Percentiles rank a stretch among this genome's conserved stretches.
Evolutionary conservation across 2,329 filamentous ascomycete genomes (phyloP).

Genomic region (Fusarium circinatum): DNA sequence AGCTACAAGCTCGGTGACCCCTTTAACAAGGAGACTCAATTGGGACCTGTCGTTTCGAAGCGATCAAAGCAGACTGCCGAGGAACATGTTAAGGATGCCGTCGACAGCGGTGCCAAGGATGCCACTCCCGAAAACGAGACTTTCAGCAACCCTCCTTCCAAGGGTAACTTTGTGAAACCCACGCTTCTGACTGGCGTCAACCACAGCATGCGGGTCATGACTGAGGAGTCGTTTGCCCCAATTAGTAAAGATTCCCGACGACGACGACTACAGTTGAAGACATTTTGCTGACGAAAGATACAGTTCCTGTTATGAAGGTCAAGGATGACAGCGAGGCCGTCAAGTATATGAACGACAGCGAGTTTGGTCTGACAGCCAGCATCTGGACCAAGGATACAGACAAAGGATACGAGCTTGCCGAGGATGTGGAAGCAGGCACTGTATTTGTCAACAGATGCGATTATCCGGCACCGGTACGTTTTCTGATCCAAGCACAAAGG

Average conservation of each 20-base stretch:
- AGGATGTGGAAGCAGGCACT: slow-evolving; percentile 89
- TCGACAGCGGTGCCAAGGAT: slow-evolving; percentile 85
- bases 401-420: slow-evolving; percentile 78
- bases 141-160: slow-evolving; percentile 76
- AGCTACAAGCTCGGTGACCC: slow-evolving; percentile 92
- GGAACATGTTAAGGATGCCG: slow-evolving; percentile 82
- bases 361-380: slow-evolving; percentile 94
- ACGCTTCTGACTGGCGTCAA: slow-evolving; percentile 82
- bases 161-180: slow-evolving; percentile 89
- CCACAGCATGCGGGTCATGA: slow-evolving; percentile 90
- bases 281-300: slow-evolving; percentile 2
- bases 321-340: slow-evolving; percentile 83
- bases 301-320: slow-evolving; percentile 82
- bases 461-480: slow-evolving; percentile 85
- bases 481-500: slow-evolving; percentile 14
- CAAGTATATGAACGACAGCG: slow-evolving; percentile 90
- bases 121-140: slow-evolving; percentile 83
- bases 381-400: slow-evolving; percentile 93
- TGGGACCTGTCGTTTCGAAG: slow-evolving; percentile 90
- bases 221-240: slow-evolving; percentile 87
- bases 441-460: slow-evolving; percentile 97
- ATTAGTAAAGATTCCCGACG: slow-evolving; percentile 25
- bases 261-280: neutral
- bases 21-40: slow-evolving; percentile 78
- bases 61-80: slow-evolving; percentile 79